Percentiles rank a stretch among this genome's conserved stretches.
These are phyloP conservation scores for Kondoa subrosea DNA, from an alignment of 768 basidiomycete species.

Conservation along the genomic window DNA sequence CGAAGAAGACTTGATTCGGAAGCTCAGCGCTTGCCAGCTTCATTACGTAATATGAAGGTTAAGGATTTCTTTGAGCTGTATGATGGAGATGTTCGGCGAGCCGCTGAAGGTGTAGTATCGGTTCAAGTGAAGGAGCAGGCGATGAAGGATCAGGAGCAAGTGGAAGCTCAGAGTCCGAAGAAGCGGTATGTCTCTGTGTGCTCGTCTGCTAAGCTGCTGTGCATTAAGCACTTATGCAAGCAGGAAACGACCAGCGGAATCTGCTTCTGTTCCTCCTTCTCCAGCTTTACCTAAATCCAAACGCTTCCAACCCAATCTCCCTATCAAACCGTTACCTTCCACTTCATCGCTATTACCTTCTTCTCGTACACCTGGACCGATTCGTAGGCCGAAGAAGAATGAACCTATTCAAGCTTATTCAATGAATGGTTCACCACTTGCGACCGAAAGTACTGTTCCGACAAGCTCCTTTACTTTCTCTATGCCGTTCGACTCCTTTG, in stretches of 20 bases:
- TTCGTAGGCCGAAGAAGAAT: conserved; percentile 9
- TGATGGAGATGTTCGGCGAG: neutral
- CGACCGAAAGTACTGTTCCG: neutral
- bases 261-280: conserved; percentile 1
- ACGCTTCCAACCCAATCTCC: neutral
- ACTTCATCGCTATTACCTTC: conserved; percentile 6
- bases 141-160: neutral
- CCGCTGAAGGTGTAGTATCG: neutral
- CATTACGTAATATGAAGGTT: neutral
- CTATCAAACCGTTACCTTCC: neutral
- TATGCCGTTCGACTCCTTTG: neutral
- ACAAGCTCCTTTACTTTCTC: conserved; percentile 3
- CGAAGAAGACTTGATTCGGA: neutral
- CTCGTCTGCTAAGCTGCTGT: neutral
- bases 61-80: neutral
- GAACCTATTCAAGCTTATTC: conserved; percentile 20
- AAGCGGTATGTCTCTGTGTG: conserved; percentile 4
- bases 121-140: conserved; percentile 1
- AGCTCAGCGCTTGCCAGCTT: neutral
- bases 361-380: conserved; percentile 8
- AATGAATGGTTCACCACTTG: conserved; percentile 17
- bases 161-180: neutral
- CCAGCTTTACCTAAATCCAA: conserved; percentile 1
- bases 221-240: neutral
- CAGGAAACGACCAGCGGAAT: neutral